Evolutionary conservation across 192 early-diverging fungal genomes (phyloP).

Genomic region (Backusella liffmaniae): DNA sequence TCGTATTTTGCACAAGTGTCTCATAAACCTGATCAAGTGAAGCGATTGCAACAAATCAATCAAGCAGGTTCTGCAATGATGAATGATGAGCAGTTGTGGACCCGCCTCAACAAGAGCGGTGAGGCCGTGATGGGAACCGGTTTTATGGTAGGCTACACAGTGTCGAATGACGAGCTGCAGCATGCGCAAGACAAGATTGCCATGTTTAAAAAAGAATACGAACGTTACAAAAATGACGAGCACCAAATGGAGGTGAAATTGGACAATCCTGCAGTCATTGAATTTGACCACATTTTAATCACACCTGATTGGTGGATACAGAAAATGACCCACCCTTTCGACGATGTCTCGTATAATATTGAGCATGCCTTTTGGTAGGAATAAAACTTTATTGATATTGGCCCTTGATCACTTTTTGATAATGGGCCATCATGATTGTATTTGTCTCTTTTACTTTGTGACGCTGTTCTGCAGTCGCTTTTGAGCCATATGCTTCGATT

Average conservation of each 20-base stretch:
- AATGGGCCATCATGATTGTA: neutral
- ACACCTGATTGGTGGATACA: slow-evolving; percentile 16
- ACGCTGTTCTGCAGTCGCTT: neutral
- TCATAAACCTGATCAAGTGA: neutral
- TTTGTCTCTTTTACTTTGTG: neutral
- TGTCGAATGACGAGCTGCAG: neutral
- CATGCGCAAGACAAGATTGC: neutral
- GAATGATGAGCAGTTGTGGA: slow-evolving; percentile 3
- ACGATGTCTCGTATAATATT: neutral
- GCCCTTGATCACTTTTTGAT: neutral
- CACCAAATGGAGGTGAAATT: neutral
- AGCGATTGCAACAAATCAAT: slow-evolving; percentile 4
- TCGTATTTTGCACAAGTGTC: slow-evolving; percentile 5
- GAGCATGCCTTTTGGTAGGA: slow-evolving; percentile 2
- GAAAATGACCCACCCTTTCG: neutral
- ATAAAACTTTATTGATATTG: neutral
- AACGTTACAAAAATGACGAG: neutral
- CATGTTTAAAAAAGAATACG: neutral
- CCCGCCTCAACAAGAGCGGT: neutral
- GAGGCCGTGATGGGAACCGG: neutral
- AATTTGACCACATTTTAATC: neutral
- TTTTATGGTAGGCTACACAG: neutral
- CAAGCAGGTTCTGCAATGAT: slow-evolving; percentile 8
- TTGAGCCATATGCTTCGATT: slow-evolving; percentile 17
- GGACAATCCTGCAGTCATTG: neutral